Base-by-base conservation (phyloP, 768 basidiomycete species). In the Mycena galericulata region DNA sequence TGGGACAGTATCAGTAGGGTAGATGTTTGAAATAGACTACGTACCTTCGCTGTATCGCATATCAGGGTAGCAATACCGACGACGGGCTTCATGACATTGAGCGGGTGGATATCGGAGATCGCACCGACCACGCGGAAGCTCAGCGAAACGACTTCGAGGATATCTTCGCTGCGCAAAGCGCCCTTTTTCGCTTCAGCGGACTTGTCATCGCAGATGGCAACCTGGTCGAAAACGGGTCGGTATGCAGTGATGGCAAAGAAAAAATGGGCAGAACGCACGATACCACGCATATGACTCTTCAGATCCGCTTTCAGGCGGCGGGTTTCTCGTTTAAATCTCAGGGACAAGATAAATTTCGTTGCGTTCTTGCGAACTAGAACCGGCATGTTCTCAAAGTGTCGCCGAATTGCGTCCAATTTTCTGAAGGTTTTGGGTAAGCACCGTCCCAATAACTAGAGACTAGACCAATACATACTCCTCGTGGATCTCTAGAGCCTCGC, bases 11-110 rank as follows among this genome's bases (percentile, higher is more conserved):
- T 36, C 34, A 36, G 34, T 7, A 36, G 6, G 34, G 34, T 14
- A 36, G 34, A 7, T 7, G 34, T 36, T 36, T 36, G 34, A 14
- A 36, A 6, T 36, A 14, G n/a, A 38, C 36, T n/a, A 20, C 32
- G 12, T 17, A 32, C 50, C 50, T 62, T 62, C 20, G 50, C 61
- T 3, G 50, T 62, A 6, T 62, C 61, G 22, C 50, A 62, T 22
- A 62, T 62, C 29, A 62, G 32, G 12, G 6, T 49, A 29, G 26
- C 40, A 30, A 62, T 22, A 2, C 20, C 50, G 5, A 53, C 29
- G 6, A 11, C 40, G 1, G 50, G 50, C 40, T 45, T 53, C 27
- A 30, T 14, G 3, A 62, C 22, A 26, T 24, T 43, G n/a, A 62
- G 61, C 14, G 29, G 14, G 3, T 24, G 41, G 11, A 59, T 46